Conservation (phyloP, 345 rosid genomes). For the Adansonia digitata region DNA sequence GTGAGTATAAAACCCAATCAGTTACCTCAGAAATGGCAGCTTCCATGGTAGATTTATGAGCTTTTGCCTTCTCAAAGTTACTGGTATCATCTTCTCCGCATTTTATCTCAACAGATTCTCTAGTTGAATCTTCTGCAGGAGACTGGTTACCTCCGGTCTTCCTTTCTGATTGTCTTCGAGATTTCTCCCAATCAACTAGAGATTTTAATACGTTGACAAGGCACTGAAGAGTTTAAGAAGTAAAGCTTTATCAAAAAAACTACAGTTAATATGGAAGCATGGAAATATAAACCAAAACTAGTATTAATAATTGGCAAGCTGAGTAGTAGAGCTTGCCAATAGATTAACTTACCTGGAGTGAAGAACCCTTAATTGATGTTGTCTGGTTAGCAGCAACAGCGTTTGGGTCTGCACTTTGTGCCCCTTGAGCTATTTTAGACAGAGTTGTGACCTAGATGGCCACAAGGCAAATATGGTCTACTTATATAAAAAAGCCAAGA, state of each 20-base stretch:
- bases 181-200: constrained; percentile 91
- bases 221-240: constrained; percentile 52
- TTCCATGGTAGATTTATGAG: constrained; percentile 93
- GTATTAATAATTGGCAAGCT: neutral
- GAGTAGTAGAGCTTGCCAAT: constrained; percentile 11
- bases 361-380: constrained; percentile 71
- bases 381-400: constrained; percentile 68
- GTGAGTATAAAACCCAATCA: constrained; percentile 9
- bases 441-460: constrained; percentile 62
- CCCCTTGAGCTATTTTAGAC: constrained; percentile 88
- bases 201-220: constrained; percentile 86
- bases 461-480: neutral
- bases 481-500: neutral
- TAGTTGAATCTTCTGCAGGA: constrained; percentile 33
- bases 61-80: constrained; percentile 92
- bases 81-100: constrained; percentile 64
- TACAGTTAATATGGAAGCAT: constrained; percentile 12
- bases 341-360: constrained; percentile 69
- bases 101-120: constrained; percentile 48
- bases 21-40: constrained; percentile 85
- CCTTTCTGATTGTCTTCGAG: constrained; percentile 41
- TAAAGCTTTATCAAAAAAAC: constrained; percentile 21
- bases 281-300: constrained; percentile 9
- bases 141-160: constrained; percentile 38
- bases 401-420: constrained; percentile 80